phyloP scores from a whole-genome alignment of 805 yeast species.

The Isabelozyma gotoi region DNA sequence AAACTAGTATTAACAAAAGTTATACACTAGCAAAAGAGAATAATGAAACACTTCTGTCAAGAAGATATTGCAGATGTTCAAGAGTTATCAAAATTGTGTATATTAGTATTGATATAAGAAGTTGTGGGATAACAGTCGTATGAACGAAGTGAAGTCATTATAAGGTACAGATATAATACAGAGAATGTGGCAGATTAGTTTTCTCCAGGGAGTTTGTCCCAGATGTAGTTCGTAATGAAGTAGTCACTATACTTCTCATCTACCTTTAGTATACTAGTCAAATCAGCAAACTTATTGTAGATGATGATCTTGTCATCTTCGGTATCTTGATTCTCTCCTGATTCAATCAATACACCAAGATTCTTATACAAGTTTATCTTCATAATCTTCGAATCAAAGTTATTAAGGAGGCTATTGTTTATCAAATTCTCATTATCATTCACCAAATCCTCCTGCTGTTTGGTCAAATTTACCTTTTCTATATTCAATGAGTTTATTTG shows the following conservation, averaged over 20 bases:
- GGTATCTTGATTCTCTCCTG: constrained; percentile 8
- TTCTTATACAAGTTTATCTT: constrained; percentile 61
- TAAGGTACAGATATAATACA: too few species aligned
- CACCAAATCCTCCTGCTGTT: constrained; percentile 36
- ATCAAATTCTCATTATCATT: constrained; percentile 29
- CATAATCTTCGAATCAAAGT: constrained; percentile 46
- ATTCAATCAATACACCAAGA: constrained; percentile 55
- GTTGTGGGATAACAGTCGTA: too few species aligned
- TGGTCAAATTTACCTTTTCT: constrained; percentile 33
- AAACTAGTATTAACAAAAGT: too few species aligned
- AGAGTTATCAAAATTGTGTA: too few species aligned
- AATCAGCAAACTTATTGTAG: constrained; percentile 45
- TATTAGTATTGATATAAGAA: too few species aligned
- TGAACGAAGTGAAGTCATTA: too few species aligned
- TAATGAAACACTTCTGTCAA: too few species aligned
- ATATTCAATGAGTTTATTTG: constrained; percentile 35
- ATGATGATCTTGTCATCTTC: constrained; percentile 45
- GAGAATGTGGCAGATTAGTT: too few species aligned
- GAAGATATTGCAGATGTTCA: too few species aligned
- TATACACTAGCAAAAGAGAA: too few species aligned
- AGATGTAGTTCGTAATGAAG: constrained; percentile 71
- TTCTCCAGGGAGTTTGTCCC: constrained; percentile 50
- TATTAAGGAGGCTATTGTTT: constrained; percentile 28
- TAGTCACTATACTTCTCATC: constrained; percentile 59
- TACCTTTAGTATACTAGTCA: constrained; percentile 51